Conservation (phyloP, 768 basidiomycete genomes). For the Hericium rajendrae region DNA sequence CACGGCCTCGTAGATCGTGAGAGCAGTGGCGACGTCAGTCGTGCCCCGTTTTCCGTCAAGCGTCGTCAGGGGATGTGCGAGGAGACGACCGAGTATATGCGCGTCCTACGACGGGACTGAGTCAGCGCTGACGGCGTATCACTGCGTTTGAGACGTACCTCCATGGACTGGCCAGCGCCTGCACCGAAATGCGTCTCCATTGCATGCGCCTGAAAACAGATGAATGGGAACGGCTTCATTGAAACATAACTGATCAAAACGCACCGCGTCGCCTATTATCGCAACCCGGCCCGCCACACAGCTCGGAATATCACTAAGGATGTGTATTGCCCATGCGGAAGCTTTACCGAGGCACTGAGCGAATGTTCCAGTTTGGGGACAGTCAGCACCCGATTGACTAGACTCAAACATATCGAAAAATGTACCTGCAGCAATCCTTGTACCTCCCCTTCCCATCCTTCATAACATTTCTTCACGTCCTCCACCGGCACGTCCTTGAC, state of each 20-base stretch:
- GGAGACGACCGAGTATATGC: neutral
- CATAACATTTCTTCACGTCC: neutral
- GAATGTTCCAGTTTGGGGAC: neutral
- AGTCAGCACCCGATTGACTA: neutral
- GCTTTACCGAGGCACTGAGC: neutral
- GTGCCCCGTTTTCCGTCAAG: neutral
- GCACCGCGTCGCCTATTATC: neutral
- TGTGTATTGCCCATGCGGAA: neutral
- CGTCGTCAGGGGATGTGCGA: neutral
- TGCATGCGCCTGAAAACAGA: neutral
- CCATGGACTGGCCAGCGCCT: neutral
- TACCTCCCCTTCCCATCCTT: neutral
- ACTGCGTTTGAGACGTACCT: neutral
- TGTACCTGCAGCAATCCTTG: neutral
- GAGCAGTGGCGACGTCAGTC: neutral
- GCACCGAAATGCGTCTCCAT: neutral
- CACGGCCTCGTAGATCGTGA: neutral
- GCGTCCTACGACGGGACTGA: neutral
- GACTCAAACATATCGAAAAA: neutral
- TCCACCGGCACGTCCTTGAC: neutral
- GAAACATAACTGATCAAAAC: neutral
- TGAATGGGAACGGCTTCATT: neutral
- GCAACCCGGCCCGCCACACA: neutral
- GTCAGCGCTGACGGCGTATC: neutral
- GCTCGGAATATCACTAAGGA: neutral